Conservation (phyloP, 768 basidiomycete genomes). For the Lactifluus piperatus region DNA sequence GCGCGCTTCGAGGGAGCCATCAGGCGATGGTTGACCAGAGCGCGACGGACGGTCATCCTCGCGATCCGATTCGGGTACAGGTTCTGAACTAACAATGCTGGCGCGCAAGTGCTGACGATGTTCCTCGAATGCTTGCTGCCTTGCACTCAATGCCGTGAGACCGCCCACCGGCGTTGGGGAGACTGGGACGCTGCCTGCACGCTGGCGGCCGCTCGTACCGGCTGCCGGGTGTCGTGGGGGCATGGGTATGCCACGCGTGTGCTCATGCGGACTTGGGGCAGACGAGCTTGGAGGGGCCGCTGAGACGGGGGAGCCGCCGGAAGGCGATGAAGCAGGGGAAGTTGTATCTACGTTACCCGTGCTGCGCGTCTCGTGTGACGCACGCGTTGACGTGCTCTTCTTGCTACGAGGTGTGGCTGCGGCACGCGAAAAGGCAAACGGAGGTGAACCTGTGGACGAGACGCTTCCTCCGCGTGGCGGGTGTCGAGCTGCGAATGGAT, state of each 20-base stretch:
- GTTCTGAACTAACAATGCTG: background rate
- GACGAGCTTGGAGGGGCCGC: conserved; percentile 27
- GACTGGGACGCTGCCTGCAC: conserved; percentile 30
- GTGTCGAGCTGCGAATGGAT: conserved; percentile 60
- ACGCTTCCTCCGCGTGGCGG: conserved; percentile 38
- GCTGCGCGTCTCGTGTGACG: conserved; percentile 31
- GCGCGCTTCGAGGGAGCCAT: conserved; percentile 47
- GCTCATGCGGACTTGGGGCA: conserved; percentile 21
- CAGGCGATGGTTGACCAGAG: conserved; percentile 33
- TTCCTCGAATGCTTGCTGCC: conserved; percentile 21
- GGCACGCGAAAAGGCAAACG: conserved; percentile 24
- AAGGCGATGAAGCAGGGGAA: conserved; percentile 18
- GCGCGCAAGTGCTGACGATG: background rate
- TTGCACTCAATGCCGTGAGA: background rate
- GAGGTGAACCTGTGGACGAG: conserved; percentile 32
- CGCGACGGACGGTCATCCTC: conserved; percentile 21
- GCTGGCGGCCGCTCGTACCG: conserved; percentile 24
- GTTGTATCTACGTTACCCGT: conserved; percentile 47
- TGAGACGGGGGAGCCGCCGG: conserved; percentile 50
- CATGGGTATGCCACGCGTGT: conserved; percentile 35
- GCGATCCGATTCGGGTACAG: conserved; percentile 9
- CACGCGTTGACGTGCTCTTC: conserved; percentile 30
- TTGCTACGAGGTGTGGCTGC: conserved; percentile 26
- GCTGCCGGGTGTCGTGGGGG: conserved; percentile 39
- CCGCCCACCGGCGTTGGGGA: conserved; percentile 1